Evolutionary conservation across 2,329 filamentous ascomycete species (phyloP).

Genomic region (Intubia oerlemansii): DNA sequence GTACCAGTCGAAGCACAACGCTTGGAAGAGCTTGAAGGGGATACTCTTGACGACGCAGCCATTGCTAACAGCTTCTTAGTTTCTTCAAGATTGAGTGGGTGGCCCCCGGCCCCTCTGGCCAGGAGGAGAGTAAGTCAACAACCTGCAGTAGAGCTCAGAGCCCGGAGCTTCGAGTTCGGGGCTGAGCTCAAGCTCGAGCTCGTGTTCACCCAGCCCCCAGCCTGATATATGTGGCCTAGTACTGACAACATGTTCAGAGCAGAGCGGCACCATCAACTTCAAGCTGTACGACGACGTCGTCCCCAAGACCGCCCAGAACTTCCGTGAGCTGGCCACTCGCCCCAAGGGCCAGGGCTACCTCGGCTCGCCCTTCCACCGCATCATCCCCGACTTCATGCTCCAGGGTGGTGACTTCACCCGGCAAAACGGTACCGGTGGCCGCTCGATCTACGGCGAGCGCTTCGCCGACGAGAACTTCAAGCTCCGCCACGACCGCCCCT

Average conservation of each 20-base stretch:
- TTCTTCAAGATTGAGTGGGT: slow-evolving; percentile 58
- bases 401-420: slow-evolving; percentile 93
- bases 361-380: slow-evolving; percentile 73
- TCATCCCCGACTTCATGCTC: slow-evolving; percentile 88
- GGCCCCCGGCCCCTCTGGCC: too few relatives aligned
- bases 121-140: too few relatives aligned
- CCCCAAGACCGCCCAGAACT: slow-evolving; percentile 76
- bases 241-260: too few relatives aligned
- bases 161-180: too few relatives aligned
- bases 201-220: too few relatives aligned
- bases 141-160: too few relatives aligned
- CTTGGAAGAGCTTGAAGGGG: too few relatives aligned
- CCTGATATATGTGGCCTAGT: too few relatives aligned
- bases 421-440: slow-evolving; percentile 74
- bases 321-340: slow-evolving; percentile 62
- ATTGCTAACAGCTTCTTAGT: slow-evolving; percentile 16
- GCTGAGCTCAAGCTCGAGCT: too few relatives aligned
- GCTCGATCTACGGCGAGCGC: slow-evolving; percentile 90
- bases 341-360: slow-evolving; percentile 69
- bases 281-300: slow-evolving; percentile 69
- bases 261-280: slow-evolving; percentile 59
- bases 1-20: too few relatives aligned
- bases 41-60: too few relatives aligned
- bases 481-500: slow-evolving; percentile 49
- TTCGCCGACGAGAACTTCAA: slow-evolving; percentile 87